Base-by-base conservation (phyloP, 2,329 filamentous ascomycete genomes). In the Stromatinia cepivora region DNA sequence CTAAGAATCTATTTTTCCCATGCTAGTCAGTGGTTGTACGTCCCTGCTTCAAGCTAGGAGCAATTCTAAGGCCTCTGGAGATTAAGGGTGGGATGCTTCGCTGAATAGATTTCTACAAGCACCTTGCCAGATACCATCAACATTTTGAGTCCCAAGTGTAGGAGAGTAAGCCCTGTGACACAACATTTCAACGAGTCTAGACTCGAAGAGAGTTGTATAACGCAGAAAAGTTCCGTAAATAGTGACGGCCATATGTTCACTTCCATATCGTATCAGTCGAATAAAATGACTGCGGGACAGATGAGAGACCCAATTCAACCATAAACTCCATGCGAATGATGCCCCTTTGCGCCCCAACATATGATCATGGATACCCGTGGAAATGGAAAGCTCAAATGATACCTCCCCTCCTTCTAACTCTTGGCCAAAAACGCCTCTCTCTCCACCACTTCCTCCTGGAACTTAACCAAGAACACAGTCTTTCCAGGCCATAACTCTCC, bases 381-480 rank as follows among this genome's bases (percentile, higher is more conserved):
- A 15, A 31, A 59, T 39, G 8, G 46, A 63, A 39, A 67, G 39
- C n/a, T 59, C 42, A 52, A 36, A 36, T 31, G 28, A 52, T 36
- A 39, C 31, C 50, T 13, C 31, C 52, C 57, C 45, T 15, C 67
- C 36, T 54, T 11, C 71, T 65, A 74, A 67, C 77, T 81, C 81
- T 90, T 88, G 70, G 88, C 90, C 75, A 97, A 79, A 76, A 93
- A 91, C 71, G 90, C 90, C 84, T 99, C 95, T 79, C 95, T 85
- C 83, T 98, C 94, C 79, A 98, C 83, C 54, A 98, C 94, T 79
- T 93, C 92, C n/a, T 89, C 85, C 73, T 92, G 89, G 79, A 99
- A 99, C 81, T 94, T 93, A 77, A 99, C 89, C 79, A 99, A 80
- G 78, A 97, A 99, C 45, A 99, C 94, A 56, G 95, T 99, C 83